phyloP scores from a whole-genome alignment of 176 grass and related monocot genomes.

The Eleusine indica region DNA sequence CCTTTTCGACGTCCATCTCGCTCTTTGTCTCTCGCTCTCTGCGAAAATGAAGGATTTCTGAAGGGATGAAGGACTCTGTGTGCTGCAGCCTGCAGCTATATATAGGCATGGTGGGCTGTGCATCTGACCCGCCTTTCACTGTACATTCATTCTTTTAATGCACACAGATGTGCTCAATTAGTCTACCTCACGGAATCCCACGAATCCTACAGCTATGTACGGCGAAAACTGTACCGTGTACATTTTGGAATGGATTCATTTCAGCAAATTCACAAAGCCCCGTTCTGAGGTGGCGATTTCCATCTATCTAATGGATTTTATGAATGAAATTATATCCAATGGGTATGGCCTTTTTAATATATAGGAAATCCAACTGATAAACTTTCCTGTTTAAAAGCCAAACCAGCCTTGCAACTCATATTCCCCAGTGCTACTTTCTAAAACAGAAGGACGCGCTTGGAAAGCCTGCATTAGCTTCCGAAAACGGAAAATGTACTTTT shows the following conservation, averaged over 20 bases:
- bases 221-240: not conserved
- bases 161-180: constrained; percentile 15
- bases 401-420: not conserved
- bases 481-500: not conserved
- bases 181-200: constrained; percentile 13
- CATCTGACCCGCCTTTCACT: constrained; percentile 54
- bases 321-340: no score
- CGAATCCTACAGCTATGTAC: not conserved
- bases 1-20: constrained; percentile 54
- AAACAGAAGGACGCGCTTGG: not conserved
- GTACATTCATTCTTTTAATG: constrained; percentile 63
- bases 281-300: no score
- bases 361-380: no score
- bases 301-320: no score
- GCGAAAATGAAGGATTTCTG: not conserved
- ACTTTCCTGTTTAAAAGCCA: no score
- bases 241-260: not conserved
- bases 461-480: not conserved
- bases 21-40: not conserved
- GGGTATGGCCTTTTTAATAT: no score
- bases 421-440: not conserved
- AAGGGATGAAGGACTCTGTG: constrained; percentile 8
- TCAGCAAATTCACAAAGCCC: not conserved
- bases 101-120: constrained; percentile 36
- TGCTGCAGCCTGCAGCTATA: constrained; percentile 26